These are phyloP conservation scores for Trametes polyzona DNA, from an alignment of 1,284 basidiomycete genomes.

Conservation along the genomic window DNA sequence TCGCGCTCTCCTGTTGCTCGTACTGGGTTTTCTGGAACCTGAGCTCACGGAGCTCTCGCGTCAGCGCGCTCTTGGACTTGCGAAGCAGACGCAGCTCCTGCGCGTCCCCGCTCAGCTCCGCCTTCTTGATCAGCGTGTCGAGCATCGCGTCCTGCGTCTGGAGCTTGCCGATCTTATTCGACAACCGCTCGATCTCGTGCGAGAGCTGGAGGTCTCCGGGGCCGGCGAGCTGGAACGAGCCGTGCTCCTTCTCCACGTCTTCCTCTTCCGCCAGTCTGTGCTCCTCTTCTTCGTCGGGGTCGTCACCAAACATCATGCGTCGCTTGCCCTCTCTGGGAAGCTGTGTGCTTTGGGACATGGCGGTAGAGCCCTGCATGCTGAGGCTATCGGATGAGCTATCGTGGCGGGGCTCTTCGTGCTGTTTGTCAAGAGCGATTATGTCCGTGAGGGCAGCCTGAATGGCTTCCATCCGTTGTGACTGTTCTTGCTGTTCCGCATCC, in stretches of 20 bases:
- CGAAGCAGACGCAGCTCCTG: conserved; percentile 84
- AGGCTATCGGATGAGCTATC: conserved; percentile 23
- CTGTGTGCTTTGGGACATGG: conserved; percentile 7
- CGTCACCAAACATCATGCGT: conserved; percentile 35
- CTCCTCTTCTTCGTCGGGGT: conserved; percentile 45
- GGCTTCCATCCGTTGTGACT: conserved; percentile 80
- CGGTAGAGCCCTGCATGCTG: conserved; percentile 19
- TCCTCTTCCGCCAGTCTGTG: conserved; percentile 48
- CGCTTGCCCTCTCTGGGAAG: conserved; percentile 22
- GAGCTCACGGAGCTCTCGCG: conserved; percentile 82
- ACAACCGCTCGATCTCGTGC: conserved; percentile 78
- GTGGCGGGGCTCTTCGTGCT: conserved; percentile 32
- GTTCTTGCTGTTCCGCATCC: conserved; percentile 55
- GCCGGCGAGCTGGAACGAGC: conserved; percentile 71
- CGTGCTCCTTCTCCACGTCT: conserved; percentile 46
- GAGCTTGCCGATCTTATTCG: conserved; percentile 75
- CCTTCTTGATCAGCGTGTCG: conserved; percentile 87
- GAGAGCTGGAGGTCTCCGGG: conserved; percentile 88
- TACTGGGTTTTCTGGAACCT: conserved; percentile 90
- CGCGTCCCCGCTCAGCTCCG: conserved; percentile 89
- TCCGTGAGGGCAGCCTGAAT: conserved; percentile 93
- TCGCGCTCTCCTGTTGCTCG: conserved; percentile 88
- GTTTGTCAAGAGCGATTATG: conserved; percentile 84
- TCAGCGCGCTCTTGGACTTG: conserved; percentile 81
- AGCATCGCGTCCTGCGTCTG: conserved; percentile 84